Base-by-base conservation (phyloP, 2,329 filamentous ascomycete species). In the Colletotrichum sp. region DNA sequence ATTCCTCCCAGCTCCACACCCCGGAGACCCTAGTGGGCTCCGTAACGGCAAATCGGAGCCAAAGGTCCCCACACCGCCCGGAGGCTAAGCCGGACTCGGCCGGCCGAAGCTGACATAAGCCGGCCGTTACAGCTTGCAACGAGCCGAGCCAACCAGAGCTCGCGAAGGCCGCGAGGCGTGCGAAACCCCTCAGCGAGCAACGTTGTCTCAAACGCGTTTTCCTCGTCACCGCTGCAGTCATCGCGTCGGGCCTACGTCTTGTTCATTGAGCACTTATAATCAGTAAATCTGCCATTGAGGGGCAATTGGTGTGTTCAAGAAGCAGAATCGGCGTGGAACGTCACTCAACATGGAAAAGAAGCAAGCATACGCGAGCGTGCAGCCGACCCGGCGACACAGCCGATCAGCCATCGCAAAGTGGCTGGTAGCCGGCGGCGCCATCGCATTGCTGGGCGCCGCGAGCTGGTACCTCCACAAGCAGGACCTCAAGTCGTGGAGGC, bases 291-390 rank as follows among this genome's bases (percentile, higher is more conserved):
- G 43, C 27, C 55, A 54, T 58, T 7, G 15, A 34, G 12, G n/a
- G 18, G 6, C 27, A 8, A 34, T 29, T n/a, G 7, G 13, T 62
- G 64, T 27, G n/a, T 27, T n/a, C 27, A 13, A 27, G 21, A 15
- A 18, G 4, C 16, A 29, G n/a, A n/a, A 11, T 7, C 15, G 15
- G 29, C 8, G 15, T 12, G 29, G 13, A 13, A 34, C 18, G 3
- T 11, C 27, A 59, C 3, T 24, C 21, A 59, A 6, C n/a, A 73
- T 73, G 70, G 70, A 65, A n/a, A 73, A 73, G 59, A 31, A 11
- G 38, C 36, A 47, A 47, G 38, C 24, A 6, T 8, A 34, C 5
- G 11, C 1, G 9, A 18, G 29, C 18, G 24, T 16, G 18, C 51
- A 21, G 12, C 27, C 62, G 29, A 24, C 15, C 13, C 12, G 31